Evolutionary conservation across 805 yeast species (phyloP).

Genomic region (Candida glaebosa): DNA sequence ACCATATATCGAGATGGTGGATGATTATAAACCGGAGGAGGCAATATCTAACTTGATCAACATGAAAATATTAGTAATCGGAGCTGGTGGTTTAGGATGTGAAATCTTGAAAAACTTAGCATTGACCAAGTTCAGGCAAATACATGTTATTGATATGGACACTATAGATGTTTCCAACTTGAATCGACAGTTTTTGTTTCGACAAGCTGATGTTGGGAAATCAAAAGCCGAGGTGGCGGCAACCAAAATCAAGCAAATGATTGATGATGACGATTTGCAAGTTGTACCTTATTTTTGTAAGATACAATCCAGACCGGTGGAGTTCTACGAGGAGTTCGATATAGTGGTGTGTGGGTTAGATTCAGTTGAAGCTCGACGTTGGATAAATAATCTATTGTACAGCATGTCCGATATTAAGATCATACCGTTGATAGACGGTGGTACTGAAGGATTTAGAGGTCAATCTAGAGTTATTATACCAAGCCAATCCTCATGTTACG

Average conservation of each 20-base stretch:
- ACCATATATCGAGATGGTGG: constrained; percentile 39
- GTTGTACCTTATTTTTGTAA: constrained; percentile 61
- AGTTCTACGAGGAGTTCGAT: constrained; percentile 64
- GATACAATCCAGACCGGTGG: constrained; percentile 55
- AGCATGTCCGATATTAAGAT: constrained; percentile 50
- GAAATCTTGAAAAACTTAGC: constrained; percentile 73
- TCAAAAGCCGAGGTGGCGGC: constrained; percentile 69
- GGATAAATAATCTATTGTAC: constrained; percentile 74
- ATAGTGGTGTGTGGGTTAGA: constrained; percentile 86
- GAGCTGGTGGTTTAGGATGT: constrained; percentile 86
- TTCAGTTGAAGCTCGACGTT: constrained; percentile 83
- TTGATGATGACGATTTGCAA: constrained; percentile 30
- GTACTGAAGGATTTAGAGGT: constrained; percentile 92
- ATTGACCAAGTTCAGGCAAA: constrained; percentile 59
- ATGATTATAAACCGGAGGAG: constrained; percentile 23
- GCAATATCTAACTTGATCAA: constrained; percentile 20
- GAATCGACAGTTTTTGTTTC: constrained; percentile 72
- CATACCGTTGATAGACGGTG: constrained; percentile 77
- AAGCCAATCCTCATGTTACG: constrained; percentile 83
- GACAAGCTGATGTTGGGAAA: constrained; percentile 57
- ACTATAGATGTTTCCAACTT: constrained; percentile 74
- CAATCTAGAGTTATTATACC: constrained; percentile 87
- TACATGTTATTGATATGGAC: constrained; percentile 79
- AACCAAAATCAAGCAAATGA: constrained; percentile 45
- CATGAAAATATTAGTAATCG: constrained; percentile 46